A percentile compares a stretch with the other conserved stretches of the same genome.
These are phyloP conservation scores for Solanum hybrid DNA, from an alignment of 305 asterid genomes.

Conservation along the genomic window DNA sequence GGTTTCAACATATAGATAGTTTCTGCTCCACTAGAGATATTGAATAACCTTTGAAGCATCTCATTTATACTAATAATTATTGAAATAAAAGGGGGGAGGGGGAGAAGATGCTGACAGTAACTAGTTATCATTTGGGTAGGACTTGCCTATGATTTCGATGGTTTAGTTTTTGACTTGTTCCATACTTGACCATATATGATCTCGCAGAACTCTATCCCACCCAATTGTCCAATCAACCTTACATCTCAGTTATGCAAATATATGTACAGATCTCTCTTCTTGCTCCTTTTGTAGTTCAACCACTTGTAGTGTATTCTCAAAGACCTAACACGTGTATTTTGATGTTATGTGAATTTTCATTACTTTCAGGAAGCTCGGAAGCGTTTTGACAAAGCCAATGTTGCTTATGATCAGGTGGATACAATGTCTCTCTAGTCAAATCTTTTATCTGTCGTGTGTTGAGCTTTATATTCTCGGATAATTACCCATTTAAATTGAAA, in stretches of 20 bases:
- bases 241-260: background rate
- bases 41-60: background rate
- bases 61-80: background rate
- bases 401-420: constrained; percentile 78
- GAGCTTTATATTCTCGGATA: background rate
- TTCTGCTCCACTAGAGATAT: background rate
- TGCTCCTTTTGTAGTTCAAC: background rate
- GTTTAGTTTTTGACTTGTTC: background rate
- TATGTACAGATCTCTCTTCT: background rate
- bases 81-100: background rate
- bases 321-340: background rate
- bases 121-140: background rate
- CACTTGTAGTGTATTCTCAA: background rate
- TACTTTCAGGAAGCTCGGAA: constrained; percentile 84
- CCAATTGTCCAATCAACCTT: background rate
- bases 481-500: background rate
- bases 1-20: background rate
- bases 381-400: constrained; percentile 91
- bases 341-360: constrained; percentile 11
- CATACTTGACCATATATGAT: background rate
- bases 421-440: constrained; percentile 2
- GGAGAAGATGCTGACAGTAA: background rate
- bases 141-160: background rate
- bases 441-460: background rate
- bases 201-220: background rate